Evolutionary conservation across 2,329 filamentous ascomycete genomes (phyloP).

Genomic region (Penicillium sp.): DNA sequence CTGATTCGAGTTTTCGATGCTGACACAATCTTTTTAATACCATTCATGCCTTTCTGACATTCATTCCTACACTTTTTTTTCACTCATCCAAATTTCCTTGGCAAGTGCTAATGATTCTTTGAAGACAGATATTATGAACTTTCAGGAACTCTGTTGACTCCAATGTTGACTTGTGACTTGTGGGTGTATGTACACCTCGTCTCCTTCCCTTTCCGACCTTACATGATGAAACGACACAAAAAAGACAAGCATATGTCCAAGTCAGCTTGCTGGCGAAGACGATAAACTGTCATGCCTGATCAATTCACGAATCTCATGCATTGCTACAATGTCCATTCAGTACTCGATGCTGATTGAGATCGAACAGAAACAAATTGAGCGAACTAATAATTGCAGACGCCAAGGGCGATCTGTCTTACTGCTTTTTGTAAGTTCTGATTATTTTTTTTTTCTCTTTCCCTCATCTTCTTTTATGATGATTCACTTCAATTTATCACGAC

Average conservation of each 20-base stretch:
- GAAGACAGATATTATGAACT: constrained; percentile 1
- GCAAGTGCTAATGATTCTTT: constrained; percentile 1
- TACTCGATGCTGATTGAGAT: constrained; percentile 24
- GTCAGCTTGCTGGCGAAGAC: constrained; percentile 46
- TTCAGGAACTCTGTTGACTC: neutral
- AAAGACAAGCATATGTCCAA: constrained; percentile 98
- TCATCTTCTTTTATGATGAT: constrained; percentile 55
- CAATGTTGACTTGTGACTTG: constrained; percentile 6
- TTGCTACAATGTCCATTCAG: constrained; percentile 13
- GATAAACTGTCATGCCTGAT: constrained; percentile 46
- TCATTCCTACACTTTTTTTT: constrained; percentile 1
- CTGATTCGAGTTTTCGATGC: constrained; percentile 56
- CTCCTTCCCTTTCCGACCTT: constrained; percentile 24
- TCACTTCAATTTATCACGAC: constrained; percentile 64
- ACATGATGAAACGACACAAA: constrained; percentile 73
- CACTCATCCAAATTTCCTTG: constrained; percentile 4
- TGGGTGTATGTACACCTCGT: constrained; percentile 25
- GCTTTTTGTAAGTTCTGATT: constrained; percentile 4
- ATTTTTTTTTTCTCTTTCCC: constrained; percentile 1
- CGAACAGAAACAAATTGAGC: constrained; percentile 12
- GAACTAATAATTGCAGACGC: constrained; percentile 8
- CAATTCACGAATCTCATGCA: constrained; percentile 24
- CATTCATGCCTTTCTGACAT: constrained; percentile 54
- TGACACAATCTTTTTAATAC: constrained; percentile 48
- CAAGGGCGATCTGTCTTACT: neutral